Evolutionary conservation across 345 rosid genomes (phyloP), one percentile per base, ranked within the genome.

Genomic region (Clarkia xantiana): DNA sequence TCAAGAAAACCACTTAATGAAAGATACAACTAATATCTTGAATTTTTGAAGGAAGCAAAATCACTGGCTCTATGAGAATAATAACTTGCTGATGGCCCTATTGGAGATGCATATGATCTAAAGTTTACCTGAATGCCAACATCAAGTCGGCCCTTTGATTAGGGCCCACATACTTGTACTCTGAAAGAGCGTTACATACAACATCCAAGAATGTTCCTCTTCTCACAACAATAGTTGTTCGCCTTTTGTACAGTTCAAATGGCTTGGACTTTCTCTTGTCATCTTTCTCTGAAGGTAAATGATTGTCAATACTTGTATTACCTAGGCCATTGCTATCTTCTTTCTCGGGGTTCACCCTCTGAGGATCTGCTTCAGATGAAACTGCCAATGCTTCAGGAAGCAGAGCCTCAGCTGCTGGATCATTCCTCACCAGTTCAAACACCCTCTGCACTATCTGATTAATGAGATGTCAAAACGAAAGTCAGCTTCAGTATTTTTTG

Each of bases 141-240:
- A 71, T 63, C 74, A 93, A 64, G 71, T 93, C 99, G 17, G 95
- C 99, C 78, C 86, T 78, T 72, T 87, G 97, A 61, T 93, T 78
- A 20, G 78, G 86, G 38, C 97, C 95, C 68, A 93, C 84, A 47
- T 93, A 93, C 76, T 87, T 87, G 43, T 93, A 93, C 20, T 93
- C 94, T 53, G 86, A 71, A 51, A 87, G 70, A 29, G 91, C 73
- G 67, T 66, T 78, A 53, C 95, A 93, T 42, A 87, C 94, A 68
- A 84, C 76, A 70, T 78, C 77, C 18, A 87, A 53, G 78, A 93
- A 93, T 40, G 71, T 53, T 49, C 74, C 79, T 60, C 96, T 71
- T 19, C 65, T 67, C 59, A 87, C 88, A 62, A 82, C 74, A 44
- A 79, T 69, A 55, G 96, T 77, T 29, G 36, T 29, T 22, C 94